These are phyloP conservation scores for Lactarius psammicola DNA, from an alignment of 768 basidiomycete genomes.

Conservation along the genomic window DNA sequence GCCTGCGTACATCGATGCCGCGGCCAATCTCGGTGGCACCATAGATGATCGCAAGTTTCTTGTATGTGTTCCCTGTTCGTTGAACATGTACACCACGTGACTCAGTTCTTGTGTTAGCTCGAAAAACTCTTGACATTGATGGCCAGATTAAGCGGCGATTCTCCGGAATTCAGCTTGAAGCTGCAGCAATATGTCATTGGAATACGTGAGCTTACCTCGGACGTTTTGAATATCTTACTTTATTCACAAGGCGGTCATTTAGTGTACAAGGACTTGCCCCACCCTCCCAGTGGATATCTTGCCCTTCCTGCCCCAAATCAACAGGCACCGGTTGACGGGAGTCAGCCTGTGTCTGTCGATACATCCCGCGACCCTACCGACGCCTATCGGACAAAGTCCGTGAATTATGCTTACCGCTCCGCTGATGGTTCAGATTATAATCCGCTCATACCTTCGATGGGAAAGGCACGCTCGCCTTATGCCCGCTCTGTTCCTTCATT, in stretches of 20 bases:
- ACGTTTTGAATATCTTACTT: neutral
- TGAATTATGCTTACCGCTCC: constrained; percentile 30
- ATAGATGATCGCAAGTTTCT: constrained; percentile 27
- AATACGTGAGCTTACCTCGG: constrained; percentile 16
- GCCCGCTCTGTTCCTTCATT: constrained; percentile 61
- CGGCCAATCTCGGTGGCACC: constrained; percentile 11
- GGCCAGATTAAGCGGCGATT: constrained; percentile 15
- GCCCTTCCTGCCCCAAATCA: constrained; percentile 11
- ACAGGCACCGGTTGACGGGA: neutral
- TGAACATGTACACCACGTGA: neutral
- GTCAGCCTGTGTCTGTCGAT: neutral
- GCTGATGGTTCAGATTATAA: constrained; percentile 43
- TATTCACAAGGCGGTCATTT: neutral
- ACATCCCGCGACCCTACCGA: neutral
- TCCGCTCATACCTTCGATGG: constrained; percentile 35
- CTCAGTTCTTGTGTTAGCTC: constrained; percentile 15
- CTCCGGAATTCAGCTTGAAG: constrained; percentile 4
- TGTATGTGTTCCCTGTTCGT: constrained; percentile 7
- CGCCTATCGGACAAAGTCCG: neutral
- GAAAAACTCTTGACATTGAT: constrained; percentile 28
- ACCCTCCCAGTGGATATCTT: constrained; percentile 27
- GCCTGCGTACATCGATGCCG: constrained; percentile 25
- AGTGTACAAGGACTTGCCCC: constrained; percentile 30
- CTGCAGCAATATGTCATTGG: constrained; percentile 24
- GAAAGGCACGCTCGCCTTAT: constrained; percentile 39